Conservation (phyloP, 2,329 filamentous ascomycete genomes). For the Rugonectria rugulosa region DNA sequence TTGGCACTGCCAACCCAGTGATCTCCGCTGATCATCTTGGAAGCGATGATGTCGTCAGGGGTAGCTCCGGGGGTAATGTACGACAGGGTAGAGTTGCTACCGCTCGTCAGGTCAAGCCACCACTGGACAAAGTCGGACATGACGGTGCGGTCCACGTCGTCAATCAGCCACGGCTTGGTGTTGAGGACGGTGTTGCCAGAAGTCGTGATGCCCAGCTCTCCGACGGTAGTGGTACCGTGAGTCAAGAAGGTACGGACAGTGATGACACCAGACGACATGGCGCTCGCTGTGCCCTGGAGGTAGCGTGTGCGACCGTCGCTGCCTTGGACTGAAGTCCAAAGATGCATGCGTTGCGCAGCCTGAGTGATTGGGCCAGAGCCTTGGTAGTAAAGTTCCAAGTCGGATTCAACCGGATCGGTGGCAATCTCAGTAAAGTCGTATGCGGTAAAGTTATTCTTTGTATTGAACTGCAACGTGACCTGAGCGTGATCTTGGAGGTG, state of each 20-base stretch:
- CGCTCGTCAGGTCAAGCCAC: conserved; percentile 32
- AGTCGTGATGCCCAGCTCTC: conserved; percentile 35
- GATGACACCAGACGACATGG: conserved; percentile 34
- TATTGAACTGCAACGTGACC: conserved; percentile 41
- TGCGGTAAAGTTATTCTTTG: conserved; percentile 32
- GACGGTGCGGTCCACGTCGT: conserved; percentile 34
- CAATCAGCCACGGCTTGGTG: conserved; percentile 39
- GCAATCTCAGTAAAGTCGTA: conserved; percentile 37
- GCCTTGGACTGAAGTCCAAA: conserved; percentile 36
- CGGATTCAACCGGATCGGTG: conserved; percentile 18
- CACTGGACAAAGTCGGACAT: conserved; percentile 37
- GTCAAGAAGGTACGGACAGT: conserved; percentile 36
- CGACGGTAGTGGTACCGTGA: conserved; percentile 34
- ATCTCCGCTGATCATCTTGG: conserved; percentile 39
- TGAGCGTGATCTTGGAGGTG: conserved; percentile 64
- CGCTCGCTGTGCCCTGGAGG: conserved; percentile 36
- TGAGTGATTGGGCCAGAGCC: conserved; percentile 38
- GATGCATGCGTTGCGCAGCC: conserved; percentile 38
- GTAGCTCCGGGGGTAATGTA: conserved; percentile 35
- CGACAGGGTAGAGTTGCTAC: conserved; percentile 32
- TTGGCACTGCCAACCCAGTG: conserved; percentile 40
- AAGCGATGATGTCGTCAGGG: conserved; percentile 24
- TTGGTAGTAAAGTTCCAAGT: conserved; percentile 36
- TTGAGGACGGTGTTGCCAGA: conserved; percentile 38
- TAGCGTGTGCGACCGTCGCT: conserved; percentile 34